Conservation (phyloP, 139 green algal genomes). For the Volvox reticuliferus region DNA sequence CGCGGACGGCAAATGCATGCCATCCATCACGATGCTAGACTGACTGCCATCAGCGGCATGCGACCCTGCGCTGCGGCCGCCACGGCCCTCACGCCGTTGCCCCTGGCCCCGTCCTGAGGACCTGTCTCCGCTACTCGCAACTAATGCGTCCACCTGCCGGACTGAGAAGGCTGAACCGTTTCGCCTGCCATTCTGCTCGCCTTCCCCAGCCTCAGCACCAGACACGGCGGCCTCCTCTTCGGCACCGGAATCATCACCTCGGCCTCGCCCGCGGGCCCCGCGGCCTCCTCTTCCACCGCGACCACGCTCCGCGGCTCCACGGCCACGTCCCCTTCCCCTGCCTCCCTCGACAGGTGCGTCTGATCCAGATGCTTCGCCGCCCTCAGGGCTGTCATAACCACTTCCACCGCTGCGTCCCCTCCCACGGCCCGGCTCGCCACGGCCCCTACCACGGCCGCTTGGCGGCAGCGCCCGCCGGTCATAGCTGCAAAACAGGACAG, state of each 20-base stretch:
- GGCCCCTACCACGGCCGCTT: not conserved
- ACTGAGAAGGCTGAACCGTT: slow-evolving; percentile 15
- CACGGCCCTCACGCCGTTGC: not conserved
- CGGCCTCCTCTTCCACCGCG: slow-evolving; percentile 20
- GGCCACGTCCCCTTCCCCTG: slow-evolving; percentile 7
- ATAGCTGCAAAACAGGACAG: slow-evolving; percentile 19
- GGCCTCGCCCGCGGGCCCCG: slow-evolving; percentile 5
- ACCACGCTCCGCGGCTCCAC: not conserved
- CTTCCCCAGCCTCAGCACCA: not conserved
- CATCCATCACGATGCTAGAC: too few species aligned
- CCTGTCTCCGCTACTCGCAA: not conserved
- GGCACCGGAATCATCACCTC: slow-evolving; percentile 26
- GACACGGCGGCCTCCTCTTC: slow-evolving; percentile 12
- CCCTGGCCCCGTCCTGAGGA: not conserved
- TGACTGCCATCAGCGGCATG: not conserved
- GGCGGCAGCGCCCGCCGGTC: slow-evolving; percentile 18
- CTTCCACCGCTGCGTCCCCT: slow-evolving; percentile 17
- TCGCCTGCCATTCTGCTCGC: not conserved
- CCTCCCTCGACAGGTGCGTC: not conserved
- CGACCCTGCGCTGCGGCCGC: not conserved
- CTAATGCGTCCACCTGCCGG: not conserved
- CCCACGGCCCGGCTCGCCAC: not conserved
- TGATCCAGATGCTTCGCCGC: not conserved
- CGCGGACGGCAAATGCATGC: not conserved
- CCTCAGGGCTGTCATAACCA: slow-evolving; percentile 36